These are phyloP conservation scores for Rhynchospora pubera DNA, from an alignment of 176 grass and related monocot genomes.

Conservation along the genomic window DNA sequence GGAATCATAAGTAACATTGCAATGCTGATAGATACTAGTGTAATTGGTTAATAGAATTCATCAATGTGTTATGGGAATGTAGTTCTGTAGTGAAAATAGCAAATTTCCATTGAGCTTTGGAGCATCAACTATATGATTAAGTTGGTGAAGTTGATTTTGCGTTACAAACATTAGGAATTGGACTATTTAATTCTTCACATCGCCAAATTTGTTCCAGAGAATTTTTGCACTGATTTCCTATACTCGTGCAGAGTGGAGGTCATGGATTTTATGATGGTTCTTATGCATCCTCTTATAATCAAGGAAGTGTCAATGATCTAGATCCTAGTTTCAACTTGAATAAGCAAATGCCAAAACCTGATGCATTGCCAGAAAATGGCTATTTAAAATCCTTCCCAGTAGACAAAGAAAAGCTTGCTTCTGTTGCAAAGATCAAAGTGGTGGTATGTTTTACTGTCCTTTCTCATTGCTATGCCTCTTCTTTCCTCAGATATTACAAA, in stretches of 20 bases:
- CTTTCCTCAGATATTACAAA: not conserved
- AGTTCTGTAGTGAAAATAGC: conserved; percentile 6
- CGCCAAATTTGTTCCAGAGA: not conserved
- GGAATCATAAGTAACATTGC: not conserved
- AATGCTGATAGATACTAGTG: not conserved
- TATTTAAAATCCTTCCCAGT: conserved; percentile 36
- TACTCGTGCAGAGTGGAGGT: conserved; percentile 52
- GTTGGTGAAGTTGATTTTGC: not conserved
- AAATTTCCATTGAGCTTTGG: not conserved
- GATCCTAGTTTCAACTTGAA: conserved; percentile 43
- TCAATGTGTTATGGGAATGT: not conserved
- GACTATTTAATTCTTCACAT: not conserved
- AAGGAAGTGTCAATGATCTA: conserved; percentile 44
- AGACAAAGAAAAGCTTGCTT: conserved; percentile 76
- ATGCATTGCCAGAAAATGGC: conserved; percentile 47
- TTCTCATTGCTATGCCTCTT: not conserved
- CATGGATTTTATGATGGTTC: conserved; percentile 56
- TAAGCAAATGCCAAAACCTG: conserved; percentile 41
- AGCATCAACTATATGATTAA: not conserved
- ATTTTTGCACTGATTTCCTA: conserved; percentile 1
- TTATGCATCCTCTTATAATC: conserved; percentile 40
- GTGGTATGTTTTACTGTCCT: conserved; percentile 60
- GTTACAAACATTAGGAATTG: not conserved
- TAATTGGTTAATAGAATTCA: not conserved
- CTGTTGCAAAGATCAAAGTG: conserved; percentile 98